phyloP scores from a whole-genome alignment of 164 flowering plant genomes.

The grape (Vitis vinifera) region ASM3070453v1 NC_081810.1:2081501-2082000 shows the following conservation, averaged over 20 bases:
- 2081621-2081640: conserved; percentile 60
- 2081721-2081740: conserved; percentile 42
- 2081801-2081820: conserved; percentile 54
- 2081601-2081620: conserved; percentile 29
- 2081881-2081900: conserved; percentile 3
- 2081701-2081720: conserved; percentile 58
- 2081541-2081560: conserved; percentile 35
- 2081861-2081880: conserved; percentile 40
- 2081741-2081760: conserved; percentile 71
- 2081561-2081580: conserved; percentile 40
- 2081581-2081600: conserved; percentile 37
- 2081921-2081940: conserved; percentile 52
- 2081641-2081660: conserved; percentile 46
- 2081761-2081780: conserved; percentile 35
- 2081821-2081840: conserved; percentile 36
- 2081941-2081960: conserved; percentile 41
- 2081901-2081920: conserved; percentile 33
- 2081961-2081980: conserved; percentile 57
- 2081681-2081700: conserved; percentile 58
- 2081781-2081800: conserved; percentile 41
- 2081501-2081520: conserved; percentile 35
- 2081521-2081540: conserved; percentile 29
- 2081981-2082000: conserved; percentile 45
- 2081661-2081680: conserved; percentile 42
- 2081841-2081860: conserved; percentile 18